A percentile compares a stretch with the other conserved stretches of the same genome.
Conservation (phyloP, 148 eudicot species). For the Arbutus unedo region DNA sequence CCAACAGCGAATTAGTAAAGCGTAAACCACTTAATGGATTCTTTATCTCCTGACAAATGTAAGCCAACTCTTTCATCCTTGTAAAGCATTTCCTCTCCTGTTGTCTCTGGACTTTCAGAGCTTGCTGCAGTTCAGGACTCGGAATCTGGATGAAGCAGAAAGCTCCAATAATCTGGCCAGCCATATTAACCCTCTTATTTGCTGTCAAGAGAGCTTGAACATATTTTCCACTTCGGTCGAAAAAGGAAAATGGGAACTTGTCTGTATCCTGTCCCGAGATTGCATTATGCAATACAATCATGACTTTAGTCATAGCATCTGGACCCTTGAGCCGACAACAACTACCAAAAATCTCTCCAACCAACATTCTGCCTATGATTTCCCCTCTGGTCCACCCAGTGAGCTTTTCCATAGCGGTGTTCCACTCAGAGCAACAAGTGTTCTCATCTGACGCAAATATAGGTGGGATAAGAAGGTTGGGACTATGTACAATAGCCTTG, state of each 20-base stretch:
- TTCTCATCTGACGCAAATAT: constrained; percentile 91
- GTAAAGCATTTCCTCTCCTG: constrained; percentile 56
- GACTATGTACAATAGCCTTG: constrained; percentile 85
- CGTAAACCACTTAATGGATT: constrained; percentile 82
- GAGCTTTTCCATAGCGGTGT: constrained; percentile 85
- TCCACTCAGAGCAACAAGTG: constrained; percentile 92
- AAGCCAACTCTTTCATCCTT: constrained; percentile 79
- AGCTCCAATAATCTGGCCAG: constrained; percentile 70
- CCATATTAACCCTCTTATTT: constrained; percentile 70
- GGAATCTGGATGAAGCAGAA: constrained; percentile 93
- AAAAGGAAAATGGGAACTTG: constrained; percentile 71
- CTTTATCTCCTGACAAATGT: constrained; percentile 74
- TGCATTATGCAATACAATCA: constrained; percentile 86
- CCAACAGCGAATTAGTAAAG: constrained; percentile 71
- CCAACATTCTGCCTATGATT: constrained; percentile 64
- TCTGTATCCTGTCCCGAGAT: constrained; percentile 78
- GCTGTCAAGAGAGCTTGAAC: constrained; percentile 89
- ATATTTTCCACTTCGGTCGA: constrained; percentile 56
- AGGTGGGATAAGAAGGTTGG: constrained; percentile 87
- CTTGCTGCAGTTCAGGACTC: constrained; percentile 80
- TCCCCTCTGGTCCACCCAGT: constrained; percentile 81
- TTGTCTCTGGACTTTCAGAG: constrained; percentile 62
- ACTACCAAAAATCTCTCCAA: constrained; percentile 83
- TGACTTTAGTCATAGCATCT: constrained; percentile 80
- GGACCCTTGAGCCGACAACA: constrained; percentile 72